A percentile compares a stretch with the other conserved stretches of the same genome.
Evolutionary conservation across 1,139 yeast species (phyloP).

Genomic region (Suhomyces maxii): DNA sequence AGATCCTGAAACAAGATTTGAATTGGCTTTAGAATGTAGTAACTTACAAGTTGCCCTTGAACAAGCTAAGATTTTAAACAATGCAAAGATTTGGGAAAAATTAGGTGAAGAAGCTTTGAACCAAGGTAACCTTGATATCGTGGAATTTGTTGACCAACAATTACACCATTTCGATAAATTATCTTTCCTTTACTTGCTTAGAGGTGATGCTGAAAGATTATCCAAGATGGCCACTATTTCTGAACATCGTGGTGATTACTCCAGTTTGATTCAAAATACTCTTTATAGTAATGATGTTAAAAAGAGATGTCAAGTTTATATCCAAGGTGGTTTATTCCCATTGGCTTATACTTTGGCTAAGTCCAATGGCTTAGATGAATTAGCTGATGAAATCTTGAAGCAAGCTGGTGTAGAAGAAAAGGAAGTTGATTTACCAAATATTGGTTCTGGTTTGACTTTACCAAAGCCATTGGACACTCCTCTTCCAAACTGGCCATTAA

Average conservation of each 20-base stretch:
- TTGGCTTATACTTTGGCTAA: constrained; percentile 93
- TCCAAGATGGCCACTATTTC: constrained; percentile 88
- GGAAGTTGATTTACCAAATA: constrained; percentile 67
- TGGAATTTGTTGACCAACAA: constrained; percentile 87
- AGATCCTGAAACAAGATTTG: constrained; percentile 95
- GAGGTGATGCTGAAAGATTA: constrained; percentile 77
- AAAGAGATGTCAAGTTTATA: constrained; percentile 72
- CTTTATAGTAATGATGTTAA: constrained; percentile 74
- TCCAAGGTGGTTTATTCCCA: constrained; percentile 79
- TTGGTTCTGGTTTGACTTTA: constrained; percentile 41
- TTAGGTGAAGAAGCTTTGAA: constrained; percentile 82
- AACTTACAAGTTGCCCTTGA: constrained; percentile 83
- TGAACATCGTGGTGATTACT: constrained; percentile 79
- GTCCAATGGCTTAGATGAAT: constrained; percentile 74
- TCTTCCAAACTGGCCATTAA: constrained; percentile 77
- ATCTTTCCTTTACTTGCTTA: constrained; percentile 79
- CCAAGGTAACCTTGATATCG: constrained; percentile 86
- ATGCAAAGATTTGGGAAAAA: constrained; percentile 72
- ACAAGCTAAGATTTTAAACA: constrained; percentile 80
- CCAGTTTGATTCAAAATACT: constrained; percentile 81
- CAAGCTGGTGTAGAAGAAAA: constrained; percentile 67
- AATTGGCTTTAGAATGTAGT: constrained; percentile 91
- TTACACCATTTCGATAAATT: constrained; percentile 84
- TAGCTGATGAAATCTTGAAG: constrained; percentile 69
- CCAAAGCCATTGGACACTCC: constrained; percentile 51